These are phyloP conservation scores for Pestalotiopsis sp. DNA, from an alignment of 2,329 filamentous ascomycete genomes.

Conservation along the genomic window DNA sequence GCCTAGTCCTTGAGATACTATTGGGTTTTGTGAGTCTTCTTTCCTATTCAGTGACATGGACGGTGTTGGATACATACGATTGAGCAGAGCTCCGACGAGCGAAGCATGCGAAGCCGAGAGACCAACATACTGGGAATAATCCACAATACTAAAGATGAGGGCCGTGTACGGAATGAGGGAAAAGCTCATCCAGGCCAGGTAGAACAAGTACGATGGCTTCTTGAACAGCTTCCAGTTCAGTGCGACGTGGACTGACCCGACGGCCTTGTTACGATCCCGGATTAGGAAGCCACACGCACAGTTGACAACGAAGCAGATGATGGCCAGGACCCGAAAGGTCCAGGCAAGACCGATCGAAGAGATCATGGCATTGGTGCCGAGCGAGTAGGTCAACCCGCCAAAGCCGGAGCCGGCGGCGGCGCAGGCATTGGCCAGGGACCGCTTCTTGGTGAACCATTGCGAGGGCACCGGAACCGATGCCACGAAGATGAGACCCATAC, in stretches of 20 bases:
- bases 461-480: slow-evolving; percentile 68
- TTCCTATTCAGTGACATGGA: slow-evolving; percentile 41
- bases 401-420: slow-evolving; percentile 72
- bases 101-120: slow-evolving; percentile 69
- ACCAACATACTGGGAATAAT: slow-evolving; percentile 71
- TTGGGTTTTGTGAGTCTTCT: not conserved
- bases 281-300: slow-evolving; percentile 64
- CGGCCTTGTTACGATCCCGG: slow-evolving; percentile 70
- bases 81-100: slow-evolving; percentile 73
- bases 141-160: slow-evolving; percentile 75
- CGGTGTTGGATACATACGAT: slow-evolving; percentile 54
- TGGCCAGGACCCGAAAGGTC: slow-evolving; percentile 49
- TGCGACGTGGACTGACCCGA: slow-evolving; percentile 67
- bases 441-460: slow-evolving; percentile 73
- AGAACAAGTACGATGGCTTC: slow-evolving; percentile 63
- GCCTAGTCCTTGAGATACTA: slow-evolving; percentile 65
- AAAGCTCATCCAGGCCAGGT: slow-evolving; percentile 71
- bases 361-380: slow-evolving; percentile 72
- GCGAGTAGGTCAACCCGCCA: slow-evolving; percentile 72
- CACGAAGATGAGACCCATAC: slow-evolving; percentile 76
- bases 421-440: slow-evolving; percentile 72
- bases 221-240: slow-evolving; percentile 69
- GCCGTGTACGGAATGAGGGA: slow-evolving; percentile 76
- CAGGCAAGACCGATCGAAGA: slow-evolving; percentile 64
- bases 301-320: slow-evolving; percentile 52